A percentile compares a stretch with the other conserved stretches of the same genome.
These are phyloP conservation scores for Helotiales sp. DNA, from an alignment of 2,329 filamentous ascomycete species.

Conservation along the genomic window DNA sequence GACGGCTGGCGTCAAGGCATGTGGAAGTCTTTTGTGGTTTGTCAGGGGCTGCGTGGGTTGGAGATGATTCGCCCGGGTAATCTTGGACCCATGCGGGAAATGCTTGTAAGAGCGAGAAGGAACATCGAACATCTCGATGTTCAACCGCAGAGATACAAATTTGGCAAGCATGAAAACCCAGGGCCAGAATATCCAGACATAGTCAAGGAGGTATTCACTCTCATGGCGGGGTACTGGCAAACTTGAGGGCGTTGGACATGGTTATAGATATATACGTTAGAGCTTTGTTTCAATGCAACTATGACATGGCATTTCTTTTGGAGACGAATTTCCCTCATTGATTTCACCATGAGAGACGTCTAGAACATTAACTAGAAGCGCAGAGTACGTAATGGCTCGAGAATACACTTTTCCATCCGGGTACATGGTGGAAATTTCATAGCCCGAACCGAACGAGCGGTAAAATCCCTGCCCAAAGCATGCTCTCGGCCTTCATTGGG, in stretches of 20 bases:
- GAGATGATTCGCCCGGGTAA: slow-evolving; percentile 10
- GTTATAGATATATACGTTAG: too few relatives aligned
- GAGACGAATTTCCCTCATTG: not conserved
- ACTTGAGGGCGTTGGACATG: not conserved
- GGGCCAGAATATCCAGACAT: not conserved
- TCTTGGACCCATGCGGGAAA: not conserved
- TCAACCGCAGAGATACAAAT: not conserved
- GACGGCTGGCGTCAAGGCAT: slow-evolving; percentile 20
- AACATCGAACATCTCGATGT: not conserved
- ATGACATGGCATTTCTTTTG: not conserved
- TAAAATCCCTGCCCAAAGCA: not conserved
- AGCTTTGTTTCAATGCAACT: too few relatives aligned
- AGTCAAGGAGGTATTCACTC: not conserved
- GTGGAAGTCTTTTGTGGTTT: slow-evolving; percentile 16
- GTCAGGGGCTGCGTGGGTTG: slow-evolving; percentile 16
- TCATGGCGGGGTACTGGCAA: not conserved
- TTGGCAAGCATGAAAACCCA: not conserved
- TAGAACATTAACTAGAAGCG: not conserved
- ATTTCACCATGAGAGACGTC: not conserved
- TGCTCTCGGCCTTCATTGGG: not conserved
- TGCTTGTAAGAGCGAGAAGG: not conserved
- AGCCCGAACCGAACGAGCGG: not conserved
- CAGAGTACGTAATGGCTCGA: too few relatives aligned
- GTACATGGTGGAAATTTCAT: not conserved
- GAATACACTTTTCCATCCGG: too few relatives aligned